Percentiles rank a stretch among this genome's conserved stretches.
phyloP scores from a whole-genome alignment of 129 eudicot species.

The Chrysanthemum makinoi region DNA sequence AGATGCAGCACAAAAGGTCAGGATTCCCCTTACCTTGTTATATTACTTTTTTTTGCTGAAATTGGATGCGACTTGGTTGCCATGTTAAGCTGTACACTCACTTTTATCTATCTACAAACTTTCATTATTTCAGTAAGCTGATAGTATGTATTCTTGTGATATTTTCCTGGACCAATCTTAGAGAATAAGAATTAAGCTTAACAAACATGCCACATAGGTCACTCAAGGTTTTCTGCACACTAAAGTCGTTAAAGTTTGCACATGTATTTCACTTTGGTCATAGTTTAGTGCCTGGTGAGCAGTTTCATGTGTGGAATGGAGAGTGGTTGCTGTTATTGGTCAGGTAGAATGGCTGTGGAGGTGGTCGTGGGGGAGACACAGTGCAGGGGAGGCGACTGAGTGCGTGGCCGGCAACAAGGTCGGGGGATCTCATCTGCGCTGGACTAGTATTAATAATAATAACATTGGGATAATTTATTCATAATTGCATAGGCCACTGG shows the following conservation, averaged over 20 bases:
- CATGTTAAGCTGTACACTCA: too few species aligned
- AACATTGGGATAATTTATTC: not conserved
- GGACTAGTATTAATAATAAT: not conserved
- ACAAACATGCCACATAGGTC: not conserved
- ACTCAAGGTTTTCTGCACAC: not conserved
- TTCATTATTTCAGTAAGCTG: not conserved
- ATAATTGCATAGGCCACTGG: not conserved
- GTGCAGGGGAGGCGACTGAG: too few species aligned
- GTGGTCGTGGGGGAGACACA: too few species aligned
- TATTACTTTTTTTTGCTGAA: not conserved
- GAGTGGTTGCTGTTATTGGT: too few species aligned
- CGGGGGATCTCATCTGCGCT: not conserved
- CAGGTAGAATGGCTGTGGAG: too few species aligned
- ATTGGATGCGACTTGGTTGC: not conserved
- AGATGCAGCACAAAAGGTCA: constrained; percentile 84
- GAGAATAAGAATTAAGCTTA: not conserved
- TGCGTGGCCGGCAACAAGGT: not conserved
- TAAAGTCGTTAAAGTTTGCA: too few species aligned
- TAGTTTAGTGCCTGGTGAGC: too few species aligned
- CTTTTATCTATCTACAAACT: too few species aligned
- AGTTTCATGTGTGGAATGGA: too few species aligned
- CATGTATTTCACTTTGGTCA: too few species aligned
- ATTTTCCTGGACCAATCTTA: not conserved
- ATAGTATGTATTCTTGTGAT: not conserved
- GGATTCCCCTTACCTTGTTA: not conserved